Percentiles rank a stretch among this genome's conserved stretches.
Evolutionary conservation across 306 rosid genomes (phyloP).

Genomic region (Cucurbita maxima): DNA sequence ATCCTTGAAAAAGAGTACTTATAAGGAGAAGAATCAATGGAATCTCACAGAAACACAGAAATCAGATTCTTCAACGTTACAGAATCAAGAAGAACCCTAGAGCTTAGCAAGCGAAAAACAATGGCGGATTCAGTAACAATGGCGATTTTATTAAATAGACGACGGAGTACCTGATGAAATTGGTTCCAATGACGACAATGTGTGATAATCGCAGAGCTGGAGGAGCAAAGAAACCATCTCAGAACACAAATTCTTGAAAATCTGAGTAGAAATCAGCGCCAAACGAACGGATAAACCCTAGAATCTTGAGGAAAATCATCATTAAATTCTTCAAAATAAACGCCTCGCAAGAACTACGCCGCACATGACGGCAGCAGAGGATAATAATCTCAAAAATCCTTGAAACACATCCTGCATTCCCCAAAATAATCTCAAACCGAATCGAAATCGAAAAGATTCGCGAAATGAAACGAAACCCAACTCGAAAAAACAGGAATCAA

Average conservation of each 20-base stretch:
- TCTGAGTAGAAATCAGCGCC: conserved; percentile 15
- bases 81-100: not conserved
- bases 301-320: conserved; percentile 43
- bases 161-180: conserved; percentile 39
- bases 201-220: not conserved
- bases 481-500: not conserved
- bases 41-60: not conserved
- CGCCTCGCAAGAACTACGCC: conserved; percentile 16
- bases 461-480: not conserved
- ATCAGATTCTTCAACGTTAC: conserved; percentile 1
- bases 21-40: not conserved
- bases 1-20: conserved; percentile 5
- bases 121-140: conserved; percentile 13
- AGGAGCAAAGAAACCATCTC: not conserved
- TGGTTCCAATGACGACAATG: conserved; percentile 6
- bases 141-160: conserved; percentile 6
- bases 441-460: not conserved
- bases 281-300: conserved; percentile 19
- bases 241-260: not conserved
- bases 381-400: not conserved
- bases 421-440: conserved; percentile 1
- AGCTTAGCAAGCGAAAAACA: not conserved
- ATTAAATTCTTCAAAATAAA: conserved; percentile 10
- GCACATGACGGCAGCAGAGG: conserved; percentile 7
- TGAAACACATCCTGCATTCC: not conserved